Evolutionary conservation across 768 basidiomycete genomes (phyloP).

Genomic region (Mycena galericulata): DNA sequence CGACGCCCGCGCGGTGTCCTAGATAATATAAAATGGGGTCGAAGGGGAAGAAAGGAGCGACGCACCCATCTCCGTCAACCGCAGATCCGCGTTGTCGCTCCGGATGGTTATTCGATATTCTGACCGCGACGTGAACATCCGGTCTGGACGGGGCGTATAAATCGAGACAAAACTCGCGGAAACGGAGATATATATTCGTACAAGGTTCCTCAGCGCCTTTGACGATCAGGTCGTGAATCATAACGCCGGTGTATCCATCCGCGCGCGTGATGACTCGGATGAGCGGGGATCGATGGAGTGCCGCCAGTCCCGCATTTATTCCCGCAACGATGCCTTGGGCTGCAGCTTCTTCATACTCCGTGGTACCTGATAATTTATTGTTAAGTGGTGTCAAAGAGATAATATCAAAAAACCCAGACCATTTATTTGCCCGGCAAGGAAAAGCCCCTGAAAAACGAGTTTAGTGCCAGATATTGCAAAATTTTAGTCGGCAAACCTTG

Average conservation of each 20-base stretch:
- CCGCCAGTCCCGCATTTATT: constrained; percentile 85
- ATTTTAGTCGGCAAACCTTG: no score
- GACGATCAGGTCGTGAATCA: constrained; percentile 91
- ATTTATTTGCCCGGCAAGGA: constrained; percentile 92
- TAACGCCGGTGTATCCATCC: constrained; percentile 89
- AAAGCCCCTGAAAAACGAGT: constrained; percentile 78
- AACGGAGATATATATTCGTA: constrained; percentile 49
- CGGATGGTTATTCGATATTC: constrained; percentile 92
- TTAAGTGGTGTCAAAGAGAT: background rate
- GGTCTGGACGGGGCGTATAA: constrained; percentile 66
- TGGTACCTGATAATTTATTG: constrained; percentile 69
- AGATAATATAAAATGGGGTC: background rate
- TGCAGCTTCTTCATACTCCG: constrained; percentile 95
- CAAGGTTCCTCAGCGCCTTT: constrained; percentile 95
- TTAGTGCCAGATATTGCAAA: no score
- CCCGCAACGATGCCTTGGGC: constrained; percentile 92
- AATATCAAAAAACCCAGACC: constrained; percentile 51
- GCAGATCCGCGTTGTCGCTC: constrained; percentile 89
- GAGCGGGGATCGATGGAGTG: constrained; percentile 66
- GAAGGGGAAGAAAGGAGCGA: constrained; percentile 12
- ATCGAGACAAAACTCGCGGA: constrained; percentile 20
- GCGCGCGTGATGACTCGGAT: constrained; percentile 84
- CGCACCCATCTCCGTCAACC: constrained; percentile 85
- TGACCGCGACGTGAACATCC: constrained; percentile 93
- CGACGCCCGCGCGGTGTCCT: constrained; percentile 58